Conservation (phyloP, 805 yeast genomes). For the Saccharomyces jurei region DNA sequence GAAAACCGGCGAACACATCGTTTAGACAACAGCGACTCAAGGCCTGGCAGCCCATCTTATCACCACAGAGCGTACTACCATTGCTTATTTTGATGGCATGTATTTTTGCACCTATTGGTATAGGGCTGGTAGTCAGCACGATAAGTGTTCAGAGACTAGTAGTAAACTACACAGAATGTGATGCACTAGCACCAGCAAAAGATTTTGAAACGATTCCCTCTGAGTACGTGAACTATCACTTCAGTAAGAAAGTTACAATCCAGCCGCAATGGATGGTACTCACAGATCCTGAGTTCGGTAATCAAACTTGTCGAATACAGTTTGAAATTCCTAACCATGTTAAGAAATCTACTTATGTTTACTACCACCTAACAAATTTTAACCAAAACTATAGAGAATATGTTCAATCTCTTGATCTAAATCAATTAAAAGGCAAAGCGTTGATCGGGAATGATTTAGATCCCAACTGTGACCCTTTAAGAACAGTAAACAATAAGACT, state of each 20-base stretch:
- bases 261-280: conserved; percentile 58
- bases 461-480: conserved; percentile 32
- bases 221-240: conserved; percentile 51
- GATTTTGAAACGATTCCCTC: conserved; percentile 48
- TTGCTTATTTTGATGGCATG: conserved; percentile 63
- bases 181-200: conserved; percentile 36
- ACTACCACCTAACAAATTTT: conserved; percentile 82
- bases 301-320: conserved; percentile 50
- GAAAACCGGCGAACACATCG: conserved; percentile 63
- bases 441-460: conserved; percentile 43
- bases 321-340: conserved; percentile 67
- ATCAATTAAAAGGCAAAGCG: conserved; percentile 73
- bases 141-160: conserved; percentile 63
- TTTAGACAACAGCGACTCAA: conserved; percentile 63
- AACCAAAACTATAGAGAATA: conserved; percentile 92
- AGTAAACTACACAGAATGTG: conserved; percentile 70
- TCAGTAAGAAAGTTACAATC: conserved; percentile 33
- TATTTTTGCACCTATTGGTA: conserved; percentile 84
- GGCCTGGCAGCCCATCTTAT: conserved; percentile 75
- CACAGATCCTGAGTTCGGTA: conserved; percentile 28
- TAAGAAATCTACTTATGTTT: conserved; percentile 63
- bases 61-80: conserved; percentile 90
- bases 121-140: conserved; percentile 67
- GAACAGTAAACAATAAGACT: conserved; percentile 30
- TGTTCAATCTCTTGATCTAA: conserved; percentile 73